Evolutionary conservation across 176 grass and related monocot genomes (phyloP).

Genomic region (Aegilops bicornis): DNA sequence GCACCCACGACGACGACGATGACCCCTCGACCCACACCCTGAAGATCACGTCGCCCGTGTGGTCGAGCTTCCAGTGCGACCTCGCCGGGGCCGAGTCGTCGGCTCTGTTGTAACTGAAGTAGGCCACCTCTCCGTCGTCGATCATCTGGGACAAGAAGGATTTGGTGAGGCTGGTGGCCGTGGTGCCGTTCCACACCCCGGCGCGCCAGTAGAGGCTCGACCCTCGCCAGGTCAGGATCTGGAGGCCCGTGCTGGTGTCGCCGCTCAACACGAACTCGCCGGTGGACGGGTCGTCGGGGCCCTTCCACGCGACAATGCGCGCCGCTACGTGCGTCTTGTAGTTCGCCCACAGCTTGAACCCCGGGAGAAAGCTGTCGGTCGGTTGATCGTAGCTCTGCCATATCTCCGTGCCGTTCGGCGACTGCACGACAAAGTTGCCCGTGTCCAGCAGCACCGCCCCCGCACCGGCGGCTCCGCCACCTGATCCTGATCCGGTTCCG

Average conservation of each 20-base stretch:
- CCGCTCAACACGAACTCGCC: constrained; percentile 48
- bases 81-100: too few relatives aligned
- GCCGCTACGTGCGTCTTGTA: neutral
- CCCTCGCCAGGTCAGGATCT: constrained; percentile 12
- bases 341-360: neutral
- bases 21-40: neutral
- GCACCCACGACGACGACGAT: neutral
- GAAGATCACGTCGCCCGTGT: neutral
- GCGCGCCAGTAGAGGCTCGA: constrained; percentile 20
- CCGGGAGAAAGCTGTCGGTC: neutral
- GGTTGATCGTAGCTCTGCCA: neutral
- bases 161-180: neutral
- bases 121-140: neutral
- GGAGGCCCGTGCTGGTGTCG: constrained; percentile 22
- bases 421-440: constrained; percentile 33
- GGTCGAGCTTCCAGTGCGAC: constrained; percentile 26
- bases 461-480: neutral
- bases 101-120: neutral
- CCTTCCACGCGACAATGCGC: constrained; percentile 34
- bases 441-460: constrained; percentile 5
- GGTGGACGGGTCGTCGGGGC: constrained; percentile 30
- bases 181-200: constrained; percentile 31
- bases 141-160: neutral
- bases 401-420: neutral
- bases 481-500: too few relatives aligned